A percentile compares a stretch with the other conserved stretches of the same genome.
Evolutionary conservation across 2,329 filamentous ascomycete species (phyloP).

Genomic region (Phoma sp.): DNA sequence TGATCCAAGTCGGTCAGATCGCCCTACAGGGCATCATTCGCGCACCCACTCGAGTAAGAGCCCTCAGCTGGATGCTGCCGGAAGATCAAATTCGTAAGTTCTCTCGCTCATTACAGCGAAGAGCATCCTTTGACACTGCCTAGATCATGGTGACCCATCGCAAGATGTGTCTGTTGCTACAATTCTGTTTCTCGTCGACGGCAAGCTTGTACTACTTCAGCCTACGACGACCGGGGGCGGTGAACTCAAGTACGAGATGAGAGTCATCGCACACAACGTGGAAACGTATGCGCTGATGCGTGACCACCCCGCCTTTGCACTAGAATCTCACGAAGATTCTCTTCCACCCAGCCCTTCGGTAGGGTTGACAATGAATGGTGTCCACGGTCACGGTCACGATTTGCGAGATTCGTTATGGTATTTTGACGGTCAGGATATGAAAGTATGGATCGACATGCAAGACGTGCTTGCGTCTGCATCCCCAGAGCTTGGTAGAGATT

Average conservation of each 20-base stretch:
- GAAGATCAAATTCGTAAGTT: constrained; percentile 78
- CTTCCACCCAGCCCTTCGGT: constrained; percentile 58
- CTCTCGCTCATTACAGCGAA: neutral
- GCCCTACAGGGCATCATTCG: constrained; percentile 95
- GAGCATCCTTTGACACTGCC: constrained; percentile 24
- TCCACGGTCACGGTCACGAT: constrained; percentile 56
- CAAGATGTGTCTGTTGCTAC: constrained; percentile 94
- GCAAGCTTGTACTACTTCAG: constrained; percentile 90
- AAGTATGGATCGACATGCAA: constrained; percentile 87
- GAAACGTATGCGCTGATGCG: constrained; percentile 94
- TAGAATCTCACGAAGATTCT: constrained; percentile 56
- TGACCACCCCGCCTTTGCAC: constrained; percentile 69
- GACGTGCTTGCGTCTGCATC: constrained; percentile 78
- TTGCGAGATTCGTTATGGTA: constrained; percentile 91
- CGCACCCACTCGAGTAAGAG: constrained; percentile 88
- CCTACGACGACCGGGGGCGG: constrained; percentile 82
- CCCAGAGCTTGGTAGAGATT: constrained; percentile 68
- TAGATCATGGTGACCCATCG: constrained; percentile 86
- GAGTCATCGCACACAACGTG: constrained; percentile 91
- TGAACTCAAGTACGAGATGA: constrained; percentile 97
- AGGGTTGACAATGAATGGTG: constrained; percentile 53
- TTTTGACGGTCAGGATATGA: constrained; percentile 86
- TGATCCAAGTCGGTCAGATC: constrained; percentile 96
- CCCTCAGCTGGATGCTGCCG: constrained; percentile 93
- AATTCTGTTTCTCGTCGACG: constrained; percentile 95